Conservation (phyloP, 2,329 filamentous ascomycete species). For the Fusarium equiseti region DNA sequence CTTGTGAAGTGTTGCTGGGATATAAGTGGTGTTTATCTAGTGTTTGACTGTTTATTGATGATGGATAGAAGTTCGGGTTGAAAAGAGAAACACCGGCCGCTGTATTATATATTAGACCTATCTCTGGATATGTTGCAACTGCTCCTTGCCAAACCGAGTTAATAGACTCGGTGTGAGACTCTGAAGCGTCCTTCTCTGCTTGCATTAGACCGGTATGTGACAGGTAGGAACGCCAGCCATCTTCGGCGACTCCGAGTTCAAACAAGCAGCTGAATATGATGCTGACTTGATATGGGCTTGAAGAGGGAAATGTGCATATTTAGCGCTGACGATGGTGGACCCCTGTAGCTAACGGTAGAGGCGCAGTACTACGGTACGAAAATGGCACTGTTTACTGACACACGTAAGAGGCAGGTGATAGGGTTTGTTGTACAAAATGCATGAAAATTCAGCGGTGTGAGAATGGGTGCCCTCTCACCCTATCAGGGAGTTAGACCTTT, state of each 20-base stretch:
- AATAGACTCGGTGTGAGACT: background rate
- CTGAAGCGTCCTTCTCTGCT: background rate
- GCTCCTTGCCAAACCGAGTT: no score
- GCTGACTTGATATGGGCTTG: background rate
- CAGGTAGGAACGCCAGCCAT: background rate
- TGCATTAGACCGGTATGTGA: background rate
- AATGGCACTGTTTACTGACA: no score
- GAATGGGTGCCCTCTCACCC: background rate
- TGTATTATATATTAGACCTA: background rate
- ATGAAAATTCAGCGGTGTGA: background rate
- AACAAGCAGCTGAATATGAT: conserved; percentile 1
- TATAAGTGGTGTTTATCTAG: background rate
- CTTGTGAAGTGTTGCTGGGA: background rate
- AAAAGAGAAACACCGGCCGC: background rate
- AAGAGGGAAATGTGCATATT: no score
- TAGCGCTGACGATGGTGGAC: background rate
- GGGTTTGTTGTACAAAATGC: background rate
- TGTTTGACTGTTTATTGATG: background rate
- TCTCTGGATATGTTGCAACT: background rate
- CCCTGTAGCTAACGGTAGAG: background rate
- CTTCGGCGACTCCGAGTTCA: background rate
- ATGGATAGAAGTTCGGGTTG: background rate
- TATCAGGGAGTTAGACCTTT: background rate
- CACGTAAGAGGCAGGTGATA: background rate
- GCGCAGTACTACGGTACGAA: background rate